A percentile compares a stretch with the other conserved stretches of the same genome.
phyloP scores from a whole-genome alignment of 1,284 basidiomycete species.

The Chiua sp. region DNA sequence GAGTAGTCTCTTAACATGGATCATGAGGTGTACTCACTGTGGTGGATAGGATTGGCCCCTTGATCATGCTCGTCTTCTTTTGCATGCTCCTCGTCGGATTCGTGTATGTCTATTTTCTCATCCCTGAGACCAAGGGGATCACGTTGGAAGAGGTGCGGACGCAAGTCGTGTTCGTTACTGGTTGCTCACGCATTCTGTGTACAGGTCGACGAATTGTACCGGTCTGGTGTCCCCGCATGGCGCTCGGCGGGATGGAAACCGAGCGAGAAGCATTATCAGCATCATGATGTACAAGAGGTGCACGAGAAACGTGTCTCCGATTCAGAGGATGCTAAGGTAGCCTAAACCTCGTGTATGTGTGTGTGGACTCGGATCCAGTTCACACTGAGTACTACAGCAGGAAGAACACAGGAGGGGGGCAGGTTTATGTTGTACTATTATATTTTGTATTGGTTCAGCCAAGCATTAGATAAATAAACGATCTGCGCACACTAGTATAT shows the following conservation, averaged over 20 bases:
- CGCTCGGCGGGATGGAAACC: constrained; percentile 30
- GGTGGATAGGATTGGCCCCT: constrained; percentile 63
- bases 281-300: constrained; percentile 5
- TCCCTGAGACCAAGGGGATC: constrained; percentile 36
- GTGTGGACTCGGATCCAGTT: no score
- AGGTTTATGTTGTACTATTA: neutral
- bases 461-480: no score
- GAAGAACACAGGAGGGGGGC: no score
- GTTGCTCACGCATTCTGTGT: neutral
- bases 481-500: no score
- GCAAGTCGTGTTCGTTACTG: neutral
- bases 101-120: constrained; percentile 50
- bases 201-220: constrained; percentile 37
- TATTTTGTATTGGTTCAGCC: no score
- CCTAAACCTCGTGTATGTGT: neutral
- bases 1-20: no score
- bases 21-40: no score
- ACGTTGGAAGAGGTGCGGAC: constrained; percentile 33
- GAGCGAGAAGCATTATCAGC: constrained; percentile 27
- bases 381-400: neutral
- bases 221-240: constrained; percentile 32
- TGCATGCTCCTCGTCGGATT: constrained; percentile 76
- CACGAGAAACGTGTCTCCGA: constrained; percentile 29
- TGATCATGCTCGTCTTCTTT: constrained; percentile 79
- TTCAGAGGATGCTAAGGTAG: constrained; percentile 18